These are phyloP conservation scores for Rhododendron molle DNA, from an alignment of 148 eudicot species.

Conservation along the genomic window DNA sequence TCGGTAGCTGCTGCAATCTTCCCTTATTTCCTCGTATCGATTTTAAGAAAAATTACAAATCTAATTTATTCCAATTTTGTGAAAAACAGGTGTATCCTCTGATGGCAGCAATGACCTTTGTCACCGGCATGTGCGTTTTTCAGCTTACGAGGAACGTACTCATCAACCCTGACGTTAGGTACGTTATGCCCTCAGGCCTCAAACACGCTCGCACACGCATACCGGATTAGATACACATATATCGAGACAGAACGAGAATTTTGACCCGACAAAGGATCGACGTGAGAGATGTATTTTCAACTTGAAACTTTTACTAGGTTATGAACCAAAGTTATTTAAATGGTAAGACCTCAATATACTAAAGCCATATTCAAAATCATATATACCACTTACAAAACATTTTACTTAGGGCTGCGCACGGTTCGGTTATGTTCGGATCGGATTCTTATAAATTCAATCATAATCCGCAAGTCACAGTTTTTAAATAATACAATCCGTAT, in stretches of 20 bases:
- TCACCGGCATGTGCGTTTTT: constrained; percentile 65
- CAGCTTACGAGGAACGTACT: constrained; percentile 72
- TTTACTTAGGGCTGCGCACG: too few species aligned
- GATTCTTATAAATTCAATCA: too few species aligned
- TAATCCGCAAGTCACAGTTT: too few species aligned
- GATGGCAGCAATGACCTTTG: constrained; percentile 85
- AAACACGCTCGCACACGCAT: background rate
- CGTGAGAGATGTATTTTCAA: too few species aligned
- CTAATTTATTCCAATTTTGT: background rate
- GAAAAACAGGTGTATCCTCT: constrained; percentile 72
- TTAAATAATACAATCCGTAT: too few species aligned
- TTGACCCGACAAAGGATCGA: background rate
- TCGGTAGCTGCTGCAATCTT: background rate
- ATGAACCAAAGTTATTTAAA: too few species aligned
- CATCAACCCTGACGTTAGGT: constrained; percentile 86
- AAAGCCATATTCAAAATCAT: background rate
- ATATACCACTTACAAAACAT: too few species aligned
- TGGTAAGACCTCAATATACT: background rate
- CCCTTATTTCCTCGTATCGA: background rate
- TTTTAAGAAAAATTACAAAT: background rate
- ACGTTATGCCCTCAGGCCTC: constrained; percentile 8
- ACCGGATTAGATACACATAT: background rate
- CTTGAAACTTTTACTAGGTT: background rate
- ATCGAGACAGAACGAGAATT: background rate
- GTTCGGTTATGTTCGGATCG: too few species aligned